Percentiles rank a stretch among this genome's conserved stretches.
Conservation (phyloP, 768 basidiomycete genomes). For the Cyathus striatus region DNA sequence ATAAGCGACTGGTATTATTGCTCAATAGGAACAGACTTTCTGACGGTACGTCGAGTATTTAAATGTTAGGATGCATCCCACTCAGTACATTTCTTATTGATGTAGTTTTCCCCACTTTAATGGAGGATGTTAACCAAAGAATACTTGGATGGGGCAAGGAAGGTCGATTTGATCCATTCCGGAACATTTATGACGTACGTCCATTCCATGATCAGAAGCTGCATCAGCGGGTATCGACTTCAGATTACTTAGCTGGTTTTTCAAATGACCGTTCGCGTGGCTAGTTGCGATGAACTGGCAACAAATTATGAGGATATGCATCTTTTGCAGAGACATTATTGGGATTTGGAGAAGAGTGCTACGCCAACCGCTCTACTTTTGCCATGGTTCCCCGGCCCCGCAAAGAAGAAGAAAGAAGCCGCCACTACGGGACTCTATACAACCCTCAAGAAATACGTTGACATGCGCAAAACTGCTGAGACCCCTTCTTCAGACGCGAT, state of each 20-base stretch:
- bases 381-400: conserved; percentile 27
- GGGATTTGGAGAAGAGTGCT: conserved; percentile 24
- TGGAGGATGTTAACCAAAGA: conserved; percentile 17
- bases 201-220: neutral
- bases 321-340: conserved; percentile 20
- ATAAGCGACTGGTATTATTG: conserved; percentile 13
- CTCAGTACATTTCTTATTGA: neutral
- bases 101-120: conserved; percentile 19
- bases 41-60: conserved; percentile 11
- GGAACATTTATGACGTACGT: conserved; percentile 23
- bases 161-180: conserved; percentile 26
- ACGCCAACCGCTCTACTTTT: conserved; percentile 26
- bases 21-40: conserved; percentile 16
- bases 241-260: conserved; percentile 20
- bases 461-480: conserved; percentile 17
- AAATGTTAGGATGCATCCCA: neutral
- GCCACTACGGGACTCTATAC: conserved; percentile 24
- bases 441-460: conserved; percentile 18
- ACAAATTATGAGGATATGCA: conserved; percentile 15
- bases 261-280: conserved; percentile 30
- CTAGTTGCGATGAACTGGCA: conserved; percentile 26
- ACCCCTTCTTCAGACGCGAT: conserved; percentile 23
- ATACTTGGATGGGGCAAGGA: conserved; percentile 18
- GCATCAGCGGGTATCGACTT: neutral
- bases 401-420: conserved; percentile 21